Evolutionary conservation across 2,329 filamentous ascomycete species (phyloP), one percentile per base, ranked within the genome.

Genomic region (Talaromyces piceae): DNA sequence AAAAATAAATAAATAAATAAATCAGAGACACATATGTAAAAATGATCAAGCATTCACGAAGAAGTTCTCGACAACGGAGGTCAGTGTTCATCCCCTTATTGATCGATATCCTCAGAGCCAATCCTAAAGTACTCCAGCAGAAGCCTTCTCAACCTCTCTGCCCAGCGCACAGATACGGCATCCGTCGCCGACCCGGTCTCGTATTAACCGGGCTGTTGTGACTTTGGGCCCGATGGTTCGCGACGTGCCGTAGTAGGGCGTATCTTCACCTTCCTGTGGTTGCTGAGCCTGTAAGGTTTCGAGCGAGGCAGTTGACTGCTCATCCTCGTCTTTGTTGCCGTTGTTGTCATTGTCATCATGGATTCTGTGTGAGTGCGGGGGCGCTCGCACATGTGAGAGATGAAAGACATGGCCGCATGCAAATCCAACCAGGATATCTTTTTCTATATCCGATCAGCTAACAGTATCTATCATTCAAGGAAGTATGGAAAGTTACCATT

Each of bases 191-290:
- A 91, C 77, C 54, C 81, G 81, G 60, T 91, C 86, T 58, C 83
- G 78, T 54, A 95, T 70, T 50, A 95, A 66, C 56, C 89, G 80
- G 33, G 91, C 90, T 64, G 89, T 88, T 57, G 87, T 93, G 25
- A 95, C 89, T 69, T 96, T 96, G 26, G 85, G 82, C 0, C 88
- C 87, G 5, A 97, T 83, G 49, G 86, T 88, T 31, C 72, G 67
- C 48, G 70, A 71, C 41, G 58, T 66, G 41, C 57, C 61, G 43
- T 60, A 56, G 28, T 59, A 54, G 23, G 45, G 30, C 12, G 50
- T 48, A 4, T 69, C 44, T 3, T 50, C 39, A 18, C 22, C 44
- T 25, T 25, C 45, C 8, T 43, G n/a, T 16, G 18, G 12, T 41
- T 41, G 30, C 9, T 28, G 60, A 11, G 44, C 39, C n/a, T 27